Evolutionary conservation across 768 basidiomycete species (phyloP).

Genomic region (Leccinum aurantiacum): DNA sequence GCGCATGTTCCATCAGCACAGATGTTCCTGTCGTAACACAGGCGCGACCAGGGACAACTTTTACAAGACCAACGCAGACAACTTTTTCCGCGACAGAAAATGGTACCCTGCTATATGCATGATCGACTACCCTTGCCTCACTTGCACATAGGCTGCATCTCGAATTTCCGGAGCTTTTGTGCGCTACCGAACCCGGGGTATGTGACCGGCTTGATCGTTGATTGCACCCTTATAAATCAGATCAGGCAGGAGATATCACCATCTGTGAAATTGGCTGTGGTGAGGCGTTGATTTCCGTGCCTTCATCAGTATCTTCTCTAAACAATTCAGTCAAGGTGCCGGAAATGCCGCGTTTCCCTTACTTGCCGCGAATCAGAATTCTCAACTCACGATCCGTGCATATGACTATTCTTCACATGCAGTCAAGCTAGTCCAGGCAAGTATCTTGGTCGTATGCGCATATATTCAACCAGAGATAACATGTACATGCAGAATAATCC

Average conservation of each 20-base stretch:
- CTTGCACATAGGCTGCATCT: conserved; percentile 65
- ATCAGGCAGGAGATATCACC: conserved; percentile 70
- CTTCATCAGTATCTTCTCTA: neutral
- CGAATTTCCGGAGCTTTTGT: conserved; percentile 90
- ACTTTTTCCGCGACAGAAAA: conserved; percentile 94
- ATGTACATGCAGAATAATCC: conserved; percentile 55
- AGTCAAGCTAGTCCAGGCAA: conserved; percentile 83
- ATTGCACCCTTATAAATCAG: conserved; percentile 3
- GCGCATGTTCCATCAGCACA: conserved; percentile 27
- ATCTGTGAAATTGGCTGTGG: conserved; percentile 93
- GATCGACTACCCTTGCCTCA: conserved; percentile 1
- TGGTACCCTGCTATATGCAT: conserved; percentile 47
- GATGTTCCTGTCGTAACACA: conserved; percentile 23
- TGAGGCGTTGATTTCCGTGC: conserved; percentile 32
- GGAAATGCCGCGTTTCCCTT: conserved; percentile 96
- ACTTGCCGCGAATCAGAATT: conserved; percentile 79
- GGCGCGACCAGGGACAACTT: conserved; percentile 78
- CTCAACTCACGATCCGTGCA: conserved; percentile 68
- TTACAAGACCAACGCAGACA: conserved; percentile 79
- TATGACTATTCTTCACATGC: conserved; percentile 93
- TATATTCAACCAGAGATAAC: neutral
- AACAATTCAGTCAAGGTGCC: conserved; percentile 56
- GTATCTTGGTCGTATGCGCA: conserved; percentile 12
- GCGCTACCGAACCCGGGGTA: conserved; percentile 67
- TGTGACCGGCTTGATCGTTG: conserved; percentile 10